Base-by-base conservation (phyloP, 2,329 filamentous ascomycete genomes). In the Pseudogymnoascus sp. region DNA sequence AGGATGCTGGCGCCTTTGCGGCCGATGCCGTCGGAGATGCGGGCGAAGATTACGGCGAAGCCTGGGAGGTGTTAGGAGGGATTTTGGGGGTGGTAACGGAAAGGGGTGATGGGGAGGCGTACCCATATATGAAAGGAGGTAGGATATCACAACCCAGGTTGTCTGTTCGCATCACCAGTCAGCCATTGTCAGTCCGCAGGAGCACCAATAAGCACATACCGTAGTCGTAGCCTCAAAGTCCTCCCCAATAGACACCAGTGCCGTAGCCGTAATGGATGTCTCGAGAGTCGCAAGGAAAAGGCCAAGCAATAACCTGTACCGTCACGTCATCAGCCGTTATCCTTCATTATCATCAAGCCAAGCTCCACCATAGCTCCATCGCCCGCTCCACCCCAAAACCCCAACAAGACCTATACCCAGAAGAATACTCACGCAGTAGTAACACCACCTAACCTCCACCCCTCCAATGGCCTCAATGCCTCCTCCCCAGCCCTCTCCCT, bases 241-340 rank as follows among this genome's bases (percentile, higher is more conserved):
- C 13, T 67, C 68, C 1, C 78, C 79, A 57, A 86, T 85, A 11
- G 74, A 75, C 67, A 81, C 81, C 3, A 86, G 70, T 57, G 80
- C 80, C 15, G 83, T 85, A 1, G 83, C 82, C 1, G 86, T 79
- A 41, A 86, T 85, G 3, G 82, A 82, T 1, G 79, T 78, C 69
- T 85, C 82, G n/a, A 84, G 69, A 66, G 84, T 78, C n/a, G 84
- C 80, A 44, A 86, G 75, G 60, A 84, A 82, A 1, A 86, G 74
- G 8, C 82, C 82, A 11, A 79, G 71, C 17, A 74, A 77, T 8
- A 82, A 71, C 13, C 80, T 84, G 35, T 26, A 21, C 7, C 21
- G 40, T 44, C 40, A 47, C 40, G 40, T 47, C 40, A 47, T 47
- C 5, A 47, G 40, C 40, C 40, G 40, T 47, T 47, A 47, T 47